These are phyloP conservation scores for Tuber indicum DNA, from an alignment of 495 filamentous ascomycete genomes.

Conservation along the genomic window DNA sequence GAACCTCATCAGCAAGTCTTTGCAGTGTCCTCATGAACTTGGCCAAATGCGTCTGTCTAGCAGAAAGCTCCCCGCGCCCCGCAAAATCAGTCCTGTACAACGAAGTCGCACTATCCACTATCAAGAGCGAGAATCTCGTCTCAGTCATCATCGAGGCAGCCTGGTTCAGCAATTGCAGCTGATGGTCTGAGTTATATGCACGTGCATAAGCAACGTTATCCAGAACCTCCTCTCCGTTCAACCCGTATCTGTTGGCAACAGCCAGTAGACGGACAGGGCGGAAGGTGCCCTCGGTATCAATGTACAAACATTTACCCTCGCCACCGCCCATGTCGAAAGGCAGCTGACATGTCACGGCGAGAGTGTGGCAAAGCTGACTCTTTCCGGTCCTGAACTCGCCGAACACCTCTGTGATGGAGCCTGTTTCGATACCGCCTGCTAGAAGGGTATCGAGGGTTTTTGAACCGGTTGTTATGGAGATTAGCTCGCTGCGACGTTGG, in stretches of 20 bases:
- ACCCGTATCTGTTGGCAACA: slow-evolving; percentile 86
- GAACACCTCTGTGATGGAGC: slow-evolving; percentile 97
- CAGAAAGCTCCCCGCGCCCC: slow-evolving; percentile 85
- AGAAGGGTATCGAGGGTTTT: slow-evolving; percentile 94
- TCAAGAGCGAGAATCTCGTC: slow-evolving; percentile 87
- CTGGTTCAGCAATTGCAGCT: slow-evolving; percentile 87
- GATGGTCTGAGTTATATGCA: slow-evolving; percentile 97
- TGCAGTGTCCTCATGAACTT: slow-evolving; percentile 96
- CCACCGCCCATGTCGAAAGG: slow-evolving; percentile 99
- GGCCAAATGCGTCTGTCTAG: slow-evolving; percentile 83
- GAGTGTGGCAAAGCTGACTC: slow-evolving; percentile 94
- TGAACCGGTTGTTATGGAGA: slow-evolving; percentile 94
- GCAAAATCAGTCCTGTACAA: slow-evolving; percentile 94
- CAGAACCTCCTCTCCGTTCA: slow-evolving; percentile 92
- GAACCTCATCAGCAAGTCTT: slow-evolving; percentile 74
- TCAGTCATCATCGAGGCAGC: slow-evolving; percentile 99
- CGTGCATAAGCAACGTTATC: slow-evolving; percentile 97
- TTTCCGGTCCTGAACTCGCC: slow-evolving; percentile 98
- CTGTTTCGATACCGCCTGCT: slow-evolving; percentile 91
- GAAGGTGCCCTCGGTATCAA: slow-evolving; percentile 97
- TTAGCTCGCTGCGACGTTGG: slow-evolving; percentile 85
- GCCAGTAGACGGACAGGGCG: slow-evolving; percentile 82
- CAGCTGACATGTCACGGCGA: slow-evolving; percentile 95
- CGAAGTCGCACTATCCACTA: slow-evolving; percentile 91
- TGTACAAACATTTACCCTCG: slow-evolving; percentile 98